phyloP scores from a whole-genome alignment of 306 rosid species.

The Lupinus albus region DNA sequence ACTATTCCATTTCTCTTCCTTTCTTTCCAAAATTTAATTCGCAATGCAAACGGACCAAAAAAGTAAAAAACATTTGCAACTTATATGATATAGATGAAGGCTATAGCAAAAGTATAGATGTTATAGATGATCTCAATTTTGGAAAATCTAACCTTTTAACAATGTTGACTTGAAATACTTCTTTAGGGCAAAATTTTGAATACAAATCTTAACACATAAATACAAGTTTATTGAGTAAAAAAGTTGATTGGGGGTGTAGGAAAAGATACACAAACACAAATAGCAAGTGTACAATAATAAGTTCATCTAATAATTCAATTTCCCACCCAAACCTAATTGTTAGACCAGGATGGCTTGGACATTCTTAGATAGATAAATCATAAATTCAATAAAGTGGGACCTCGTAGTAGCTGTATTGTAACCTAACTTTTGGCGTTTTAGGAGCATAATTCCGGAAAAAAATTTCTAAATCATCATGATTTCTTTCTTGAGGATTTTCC shows the following conservation, averaged over 20 bases:
- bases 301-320: slow-evolving; percentile 15
- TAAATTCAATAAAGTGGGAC: slow-evolving; percentile 56
- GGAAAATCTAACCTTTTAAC: slow-evolving; percentile 22
- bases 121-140: not conserved
- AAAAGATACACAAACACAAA: not conserved
- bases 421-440: slow-evolving; percentile 54
- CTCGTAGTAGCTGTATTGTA: slow-evolving; percentile 55
- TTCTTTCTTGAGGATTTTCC: not conserved
- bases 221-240: slow-evolving; percentile 19
- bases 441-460: slow-evolving; percentile 19
- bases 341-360: slow-evolving; percentile 52
- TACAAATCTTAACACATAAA: slow-evolving; percentile 10
- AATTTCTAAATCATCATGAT: not conserved
- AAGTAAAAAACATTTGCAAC: not conserved
- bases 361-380: slow-evolving; percentile 34
- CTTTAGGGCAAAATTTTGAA: not conserved
- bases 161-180: not conserved
- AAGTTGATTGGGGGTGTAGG: not conserved
- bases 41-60: too few relatives aligned
- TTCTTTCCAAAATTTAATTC: too few relatives aligned
- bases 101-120: slow-evolving; percentile 1
- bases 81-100: not conserved
- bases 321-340: slow-evolving; percentile 54
- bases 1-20: too few relatives aligned
- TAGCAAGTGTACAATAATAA: slow-evolving; percentile 33